These are phyloP conservation scores for Stachybotrys elegans DNA, from an alignment of 2,329 filamentous ascomycete species.

Conservation along the genomic window DNA sequence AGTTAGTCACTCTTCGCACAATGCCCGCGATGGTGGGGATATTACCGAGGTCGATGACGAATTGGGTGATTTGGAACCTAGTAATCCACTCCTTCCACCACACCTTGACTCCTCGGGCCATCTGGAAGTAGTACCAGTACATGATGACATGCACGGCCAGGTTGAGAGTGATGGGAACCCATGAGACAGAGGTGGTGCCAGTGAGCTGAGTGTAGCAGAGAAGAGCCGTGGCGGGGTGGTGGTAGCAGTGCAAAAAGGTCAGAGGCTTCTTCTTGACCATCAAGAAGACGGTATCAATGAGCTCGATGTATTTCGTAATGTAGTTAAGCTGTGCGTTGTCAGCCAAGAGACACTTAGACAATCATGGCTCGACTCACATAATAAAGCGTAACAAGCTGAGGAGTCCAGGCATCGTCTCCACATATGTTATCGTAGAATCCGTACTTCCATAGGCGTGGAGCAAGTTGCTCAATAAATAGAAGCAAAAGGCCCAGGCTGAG, in stretches of 20 bases:
- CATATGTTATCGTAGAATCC: constrained; percentile 81
- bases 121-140: constrained; percentile 99
- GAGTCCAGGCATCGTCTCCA: constrained; percentile 69
- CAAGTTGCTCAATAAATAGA: constrained; percentile 75
- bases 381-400: constrained; percentile 77
- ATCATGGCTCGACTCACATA: constrained; percentile 61
- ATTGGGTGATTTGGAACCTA: constrained; percentile 82
- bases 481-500: constrained; percentile 68
- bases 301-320: constrained; percentile 83
- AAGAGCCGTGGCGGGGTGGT: constrained; percentile 82
- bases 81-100: constrained; percentile 98
- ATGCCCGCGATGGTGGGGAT: too few species aligned
- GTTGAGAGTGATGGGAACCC: constrained; percentile 81
- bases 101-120: constrained; percentile 77
- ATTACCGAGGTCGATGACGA: constrained; percentile 81
- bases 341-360: too few species aligned
- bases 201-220: constrained; percentile 88
- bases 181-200: constrained; percentile 77
- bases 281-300: constrained; percentile 82
- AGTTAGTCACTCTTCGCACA: too few species aligned
- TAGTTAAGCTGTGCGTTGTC: constrained; percentile 71
- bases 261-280: constrained; percentile 94
- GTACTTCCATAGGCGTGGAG: constrained; percentile 66
- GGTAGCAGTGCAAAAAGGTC: constrained; percentile 90
- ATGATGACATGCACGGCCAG: constrained; percentile 83